Evolutionary conservation across 2,329 filamentous ascomycete genomes (phyloP).

Genomic region (Dothidotthia symphoricarpi): DNA sequence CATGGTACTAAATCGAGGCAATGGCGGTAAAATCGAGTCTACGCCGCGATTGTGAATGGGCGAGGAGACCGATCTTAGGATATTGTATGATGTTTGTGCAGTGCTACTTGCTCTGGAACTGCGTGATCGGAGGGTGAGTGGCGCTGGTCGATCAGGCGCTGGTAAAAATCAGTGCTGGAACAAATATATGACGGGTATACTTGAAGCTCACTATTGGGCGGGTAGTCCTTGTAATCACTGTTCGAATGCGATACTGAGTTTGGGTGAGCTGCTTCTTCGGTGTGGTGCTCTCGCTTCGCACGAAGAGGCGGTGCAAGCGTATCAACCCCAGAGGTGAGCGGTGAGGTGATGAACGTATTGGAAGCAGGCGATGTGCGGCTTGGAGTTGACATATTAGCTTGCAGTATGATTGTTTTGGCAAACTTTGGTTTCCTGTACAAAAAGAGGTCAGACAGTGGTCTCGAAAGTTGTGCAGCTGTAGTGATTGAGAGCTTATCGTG

Average conservation of each 20-base stretch:
- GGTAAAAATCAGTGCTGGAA: slow-evolving; percentile 2
- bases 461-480: no score
- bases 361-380: no score
- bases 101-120: slow-evolving; percentile 6
- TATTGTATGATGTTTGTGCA: not conserved
- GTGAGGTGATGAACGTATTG: not conserved
- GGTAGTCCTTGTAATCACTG: slow-evolving; percentile 1
- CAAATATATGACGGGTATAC: not conserved
- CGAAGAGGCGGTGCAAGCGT: slow-evolving; percentile 3
- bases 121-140: slow-evolving; percentile 18
- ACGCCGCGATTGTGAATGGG: slow-evolving; percentile 2
- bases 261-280: no score
- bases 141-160: slow-evolving; percentile 31
- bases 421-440: no score
- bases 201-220: slow-evolving; percentile 11
- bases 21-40: not conserved
- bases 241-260: not conserved
- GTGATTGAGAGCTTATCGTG: no score
- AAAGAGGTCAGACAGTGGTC: no score
- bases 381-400: no score
- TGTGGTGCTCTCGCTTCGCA: slow-evolving; percentile 1
- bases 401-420: no score
- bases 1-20: not conserved
- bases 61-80: slow-evolving; percentile 13
- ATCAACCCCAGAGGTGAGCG: slow-evolving; percentile 3